Base-by-base conservation (phyloP, 2,329 filamentous ascomycete genomes). In the Diaporthe eres region DNA sequence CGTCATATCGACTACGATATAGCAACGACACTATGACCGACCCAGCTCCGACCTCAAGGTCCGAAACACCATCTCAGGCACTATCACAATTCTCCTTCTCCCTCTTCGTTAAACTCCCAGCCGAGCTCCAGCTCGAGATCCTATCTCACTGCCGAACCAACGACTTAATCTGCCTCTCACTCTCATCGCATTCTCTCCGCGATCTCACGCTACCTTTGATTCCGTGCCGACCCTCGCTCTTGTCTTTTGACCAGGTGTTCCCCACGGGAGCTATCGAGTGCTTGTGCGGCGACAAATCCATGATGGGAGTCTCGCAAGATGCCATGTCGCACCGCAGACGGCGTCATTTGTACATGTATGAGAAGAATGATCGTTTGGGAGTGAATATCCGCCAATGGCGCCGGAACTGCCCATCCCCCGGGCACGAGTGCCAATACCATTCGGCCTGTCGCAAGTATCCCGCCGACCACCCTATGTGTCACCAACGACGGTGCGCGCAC, bases 381-480 rank as follows among this genome's bases (percentile, higher is more conserved):
- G 6, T 6, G 13, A 5, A n/a, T 0, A 4, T n/a, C 25, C 53
- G 4, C 25, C 7, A 7, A 10, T 31, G 7, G 6, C 25, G 1
- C 28, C 53, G 1, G 31, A n/a, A 13, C 34, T n/a, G 8, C 10
- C 34, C 34, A 39, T 10, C 19, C 34, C 19, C 10, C 31, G 8
- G 8, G 55, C 55, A 13, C 15, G 8, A 10, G 31, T 37, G 17
- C 37, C 37, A 39, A 47, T 6, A 7, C 10, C 10, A 13, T 39
- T 39, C 37, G 37, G 37, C 37, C 37, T 39, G 37, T 39, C 37
- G 37, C 37, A 39, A 47, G 5, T 60, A 60, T 60, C 34, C 57
- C 22, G 34, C 34, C 34, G 57, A 39, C 10, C 57, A 60, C 22
- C 10, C 22, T 8, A 12, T 39, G 0, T 60, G 57, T 12, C 31